These are phyloP conservation scores for Erodium maritimum DNA, from an alignment of 345 rosid species.

Conservation along the genomic window DNA sequence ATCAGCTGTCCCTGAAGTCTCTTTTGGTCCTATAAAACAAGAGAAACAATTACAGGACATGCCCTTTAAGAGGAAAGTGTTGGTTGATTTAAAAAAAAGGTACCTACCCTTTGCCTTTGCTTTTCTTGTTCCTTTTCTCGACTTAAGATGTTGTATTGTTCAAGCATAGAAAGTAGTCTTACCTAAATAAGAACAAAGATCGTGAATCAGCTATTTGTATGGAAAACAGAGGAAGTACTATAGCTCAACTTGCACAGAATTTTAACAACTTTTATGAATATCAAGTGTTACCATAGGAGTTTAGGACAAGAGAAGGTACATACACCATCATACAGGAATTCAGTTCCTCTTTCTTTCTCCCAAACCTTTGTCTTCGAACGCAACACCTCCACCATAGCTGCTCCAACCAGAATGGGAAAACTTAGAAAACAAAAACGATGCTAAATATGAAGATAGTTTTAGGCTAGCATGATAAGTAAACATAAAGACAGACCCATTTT, in stretches of 20 bases:
- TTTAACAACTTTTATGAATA: not conserved
- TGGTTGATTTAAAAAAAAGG: not conserved
- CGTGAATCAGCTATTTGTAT: not conserved
- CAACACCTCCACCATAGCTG: conserved; percentile 53
- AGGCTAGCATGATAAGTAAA: not conserved
- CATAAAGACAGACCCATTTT: not conserved
- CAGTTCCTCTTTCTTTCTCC: conserved; percentile 56
- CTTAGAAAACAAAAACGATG: not conserved
- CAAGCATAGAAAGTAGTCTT: conserved; percentile 48
- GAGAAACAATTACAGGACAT: conserved; percentile 5
- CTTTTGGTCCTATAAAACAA: conserved; percentile 46
- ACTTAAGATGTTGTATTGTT: conserved; percentile 36
- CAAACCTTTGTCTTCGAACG: conserved; percentile 39
- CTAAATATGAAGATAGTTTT: not conserved
- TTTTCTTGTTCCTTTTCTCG: conserved; percentile 51
- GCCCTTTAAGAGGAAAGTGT: not conserved
- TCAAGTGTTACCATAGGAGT: not conserved
- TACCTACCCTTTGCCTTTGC: conserved; percentile 46
- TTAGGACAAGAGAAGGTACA: conserved; percentile 15
- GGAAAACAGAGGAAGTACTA: not conserved
- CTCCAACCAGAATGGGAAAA: conserved; percentile 10
- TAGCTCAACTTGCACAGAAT: not conserved
- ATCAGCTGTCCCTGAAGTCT: conserved; percentile 48
- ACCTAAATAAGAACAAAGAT: conserved; percentile 21
- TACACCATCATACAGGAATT: conserved; percentile 70